A percentile compares a stretch with the other conserved stretches of the same genome.
Evolutionary conservation across 2,329 filamentous ascomycete genomes (phyloP).

Genomic region (Clonostachys chloroleuca): DNA sequence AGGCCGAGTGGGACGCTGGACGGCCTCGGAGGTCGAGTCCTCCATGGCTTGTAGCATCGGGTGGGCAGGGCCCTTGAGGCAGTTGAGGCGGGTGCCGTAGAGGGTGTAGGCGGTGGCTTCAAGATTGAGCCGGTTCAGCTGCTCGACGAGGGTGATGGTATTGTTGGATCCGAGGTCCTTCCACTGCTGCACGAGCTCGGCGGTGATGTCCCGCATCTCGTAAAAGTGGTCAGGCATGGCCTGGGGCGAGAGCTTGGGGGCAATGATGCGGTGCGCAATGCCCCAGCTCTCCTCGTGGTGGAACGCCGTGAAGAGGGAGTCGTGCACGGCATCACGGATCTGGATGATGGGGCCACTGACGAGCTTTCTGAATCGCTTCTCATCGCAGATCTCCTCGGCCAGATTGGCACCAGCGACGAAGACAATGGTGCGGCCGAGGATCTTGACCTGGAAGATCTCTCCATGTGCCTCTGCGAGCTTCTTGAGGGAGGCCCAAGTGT

Average conservation of each 20-base stretch:
- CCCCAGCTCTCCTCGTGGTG: constrained; percentile 43
- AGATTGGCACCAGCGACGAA: constrained; percentile 45
- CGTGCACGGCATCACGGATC: constrained; percentile 44
- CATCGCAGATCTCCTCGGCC: constrained; percentile 44
- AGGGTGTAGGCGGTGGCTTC: constrained; percentile 45
- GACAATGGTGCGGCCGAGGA: constrained; percentile 22
- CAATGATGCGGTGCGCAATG: constrained; percentile 46
- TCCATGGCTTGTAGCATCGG: constrained; percentile 50
- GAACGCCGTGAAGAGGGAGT: constrained; percentile 47
- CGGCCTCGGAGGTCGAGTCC: constrained; percentile 47
- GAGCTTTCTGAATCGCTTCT: constrained; percentile 49
- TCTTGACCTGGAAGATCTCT: constrained; percentile 31
- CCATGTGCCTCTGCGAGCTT: constrained; percentile 25
- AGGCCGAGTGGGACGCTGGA: constrained; percentile 48
- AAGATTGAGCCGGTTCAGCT: constrained; percentile 49
- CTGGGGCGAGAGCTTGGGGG: constrained; percentile 31
- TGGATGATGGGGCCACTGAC: constrained; percentile 48
- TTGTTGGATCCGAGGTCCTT: constrained; percentile 24
- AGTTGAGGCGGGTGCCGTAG: constrained; percentile 44
- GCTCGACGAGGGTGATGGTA: constrained; percentile 36
- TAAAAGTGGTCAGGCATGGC: constrained; percentile 28
- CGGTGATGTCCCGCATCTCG: constrained; percentile 43
- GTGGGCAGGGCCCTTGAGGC: constrained; percentile 37
- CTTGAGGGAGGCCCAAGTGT: constrained; percentile 29
- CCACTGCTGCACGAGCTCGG: constrained; percentile 48